Evolutionary conservation across 2,329 filamentous ascomycete genomes (phyloP), one percentile per base, ranked within the genome.

Genomic region (Colletotrichum plurivorum): DNA sequence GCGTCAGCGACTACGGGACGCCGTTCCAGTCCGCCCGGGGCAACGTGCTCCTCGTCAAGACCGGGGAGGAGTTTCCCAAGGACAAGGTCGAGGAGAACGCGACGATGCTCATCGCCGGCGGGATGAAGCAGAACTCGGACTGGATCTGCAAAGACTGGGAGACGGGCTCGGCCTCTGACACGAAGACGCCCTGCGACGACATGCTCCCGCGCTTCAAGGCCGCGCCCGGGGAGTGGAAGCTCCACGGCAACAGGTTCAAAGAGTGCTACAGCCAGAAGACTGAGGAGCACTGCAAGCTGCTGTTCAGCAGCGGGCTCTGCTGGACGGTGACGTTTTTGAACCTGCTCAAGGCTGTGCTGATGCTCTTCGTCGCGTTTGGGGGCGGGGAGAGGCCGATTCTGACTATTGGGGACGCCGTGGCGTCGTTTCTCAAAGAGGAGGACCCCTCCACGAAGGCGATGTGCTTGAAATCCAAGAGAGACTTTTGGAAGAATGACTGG

Each of bases 361-460:
- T 63, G 60, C 60, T 63, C 4, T 48, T 56, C 12, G 60, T 57
- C 2, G 60, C 52, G 2, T 63, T 12, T 7, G 52, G 27, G 13
- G 53, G 31, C 12, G 45, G 5, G 5, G 63, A 61, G 6, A 18
- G 15, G 5, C 56, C 56, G 1, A 22, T 56, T 5, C 15, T 67
- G 15, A 67, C 51, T 1, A n/a, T 67, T 10, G 63, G 63, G 2
- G 63, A 67, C 15, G 63, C 56, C 10, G 41, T 67, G 0, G 49
- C 27, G 7, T 67, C 63, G 16, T 61, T 55, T 13, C 25, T 67
- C 3, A 5, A 36, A 10, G 15, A n/a, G 7, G 22, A 5, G 2
- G 63, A 67, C 4, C 5, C 7, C 0, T 9, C 4, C 15, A 67
- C 63, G n/a, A 53, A 27, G 7, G n/a, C 10, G 4, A 54, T 49